Evolutionary conservation across 768 basidiomycete species (phyloP), one percentile per base, ranked within the genome.

Genomic region (Coprinopsis cinerea): DNA sequence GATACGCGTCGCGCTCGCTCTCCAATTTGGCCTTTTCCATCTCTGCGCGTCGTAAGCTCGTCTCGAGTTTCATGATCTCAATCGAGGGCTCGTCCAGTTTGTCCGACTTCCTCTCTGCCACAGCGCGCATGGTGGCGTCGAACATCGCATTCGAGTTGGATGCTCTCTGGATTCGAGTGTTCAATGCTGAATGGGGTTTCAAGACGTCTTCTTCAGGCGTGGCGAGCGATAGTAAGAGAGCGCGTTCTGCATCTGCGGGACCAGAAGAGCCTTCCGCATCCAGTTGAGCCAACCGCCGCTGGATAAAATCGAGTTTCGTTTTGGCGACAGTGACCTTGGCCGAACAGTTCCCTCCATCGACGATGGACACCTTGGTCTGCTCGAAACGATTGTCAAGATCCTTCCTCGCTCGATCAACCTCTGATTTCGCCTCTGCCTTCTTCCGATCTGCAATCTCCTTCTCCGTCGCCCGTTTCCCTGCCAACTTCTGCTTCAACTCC

Each of bases 401-500:
- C 44, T 66, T 73, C 67, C 79, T 83, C 24, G 87, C 79, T 47
- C 83, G 72, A 54, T 89, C 85, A 25, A 88, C 80, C 64, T 92
- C 91, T 11, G 76, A 73, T 28, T 66, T 74, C 4, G 84, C 83
- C 64, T 90, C 88, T n/a, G 70, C 67, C 60, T 75, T 81, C 72
- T 79, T 85, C 57, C 90, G 77, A 54, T 75, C 75, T 61, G 74
- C 63, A 35, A 83, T 74, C 2, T 86, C 85, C 25, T 66, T 76
- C 64, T 91, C 87, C 13, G 75, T 59, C 40, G 67, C 69, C 49
- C 78, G 70, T 68, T 86, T 86, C 2, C 83, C 88, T 3, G 86
- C 80, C 34, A 96, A 73, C 67, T 88, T 89, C 43, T 82, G 81
- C 67, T 94, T 93, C 55, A 97, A 81, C 59, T 88, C 85, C 24